phyloP scores from a whole-genome alignment of 179 eudicot species.

The Silene vulgaris region DNA sequence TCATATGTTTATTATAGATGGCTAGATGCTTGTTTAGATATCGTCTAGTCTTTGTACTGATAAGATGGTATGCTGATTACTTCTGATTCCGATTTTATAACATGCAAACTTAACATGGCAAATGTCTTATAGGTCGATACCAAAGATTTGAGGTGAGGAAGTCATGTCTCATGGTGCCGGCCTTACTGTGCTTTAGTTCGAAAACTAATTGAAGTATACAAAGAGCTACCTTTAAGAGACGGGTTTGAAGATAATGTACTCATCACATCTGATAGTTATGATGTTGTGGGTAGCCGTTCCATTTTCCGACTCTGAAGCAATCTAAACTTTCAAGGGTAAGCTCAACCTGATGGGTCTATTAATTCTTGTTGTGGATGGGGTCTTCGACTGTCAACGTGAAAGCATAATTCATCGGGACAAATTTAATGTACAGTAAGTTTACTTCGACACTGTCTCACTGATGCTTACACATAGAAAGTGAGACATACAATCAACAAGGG shows the following conservation, averaged over 20 bases:
- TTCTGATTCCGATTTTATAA: too few relatives aligned
- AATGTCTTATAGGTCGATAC: not conserved
- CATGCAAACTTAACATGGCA: too few relatives aligned
- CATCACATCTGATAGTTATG: not conserved
- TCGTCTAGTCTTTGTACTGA: too few relatives aligned
- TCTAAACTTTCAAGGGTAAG: not conserved
- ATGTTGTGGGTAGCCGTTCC: not conserved
- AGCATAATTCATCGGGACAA: too few relatives aligned
- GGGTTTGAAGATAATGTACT: not conserved
- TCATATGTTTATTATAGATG: too few relatives aligned
- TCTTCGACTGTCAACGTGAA: too few relatives aligned
- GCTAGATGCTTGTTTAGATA: too few relatives aligned
- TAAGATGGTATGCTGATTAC: too few relatives aligned
- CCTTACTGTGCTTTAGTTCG: not conserved
- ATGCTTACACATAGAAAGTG: too few relatives aligned
- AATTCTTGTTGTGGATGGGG: not conserved
- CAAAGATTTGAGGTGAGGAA: not conserved
- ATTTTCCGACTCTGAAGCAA: not conserved
- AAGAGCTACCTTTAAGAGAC: not conserved
- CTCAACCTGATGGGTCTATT: not conserved
- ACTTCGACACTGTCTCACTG: too few relatives aligned
- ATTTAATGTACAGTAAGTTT: too few relatives aligned
- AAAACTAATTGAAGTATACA: not conserved
- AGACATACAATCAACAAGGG: too few relatives aligned
- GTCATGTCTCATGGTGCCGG: not conserved